Percentiles rank a stretch among this genome's conserved stretches.
phyloP scores from a whole-genome alignment of 176 grass and related monocot genomes.

The Calamus simplicifolius region DNA sequence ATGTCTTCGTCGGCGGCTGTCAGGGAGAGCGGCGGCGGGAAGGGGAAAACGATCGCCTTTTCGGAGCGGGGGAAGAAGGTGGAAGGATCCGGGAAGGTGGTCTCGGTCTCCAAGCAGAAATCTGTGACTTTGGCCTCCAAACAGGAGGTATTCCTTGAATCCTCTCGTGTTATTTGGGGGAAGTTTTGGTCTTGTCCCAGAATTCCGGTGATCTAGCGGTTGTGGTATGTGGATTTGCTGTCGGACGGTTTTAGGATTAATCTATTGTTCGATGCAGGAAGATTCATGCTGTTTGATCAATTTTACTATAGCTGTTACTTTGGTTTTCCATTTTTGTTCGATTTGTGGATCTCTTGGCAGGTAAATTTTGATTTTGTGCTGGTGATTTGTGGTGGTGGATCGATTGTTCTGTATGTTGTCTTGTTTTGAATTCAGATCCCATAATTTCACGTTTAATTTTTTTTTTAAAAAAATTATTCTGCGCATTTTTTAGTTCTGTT shows the following conservation, averaged over 20 bases:
- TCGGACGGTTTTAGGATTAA: too few species aligned
- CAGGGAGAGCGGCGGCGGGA: too few species aligned
- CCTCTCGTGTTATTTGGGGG: too few species aligned
- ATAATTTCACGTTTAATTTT: background rate
- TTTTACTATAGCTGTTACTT: too few species aligned
- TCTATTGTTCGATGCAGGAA: too few species aligned
- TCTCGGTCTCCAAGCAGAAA: slow-evolving; percentile 9
- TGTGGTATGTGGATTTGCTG: background rate
- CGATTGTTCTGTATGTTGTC: background rate
- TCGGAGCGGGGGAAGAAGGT: slow-evolving; percentile 19
- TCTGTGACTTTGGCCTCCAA: slow-evolving; percentile 5
- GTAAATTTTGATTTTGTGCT: too few species aligned
- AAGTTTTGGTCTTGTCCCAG: background rate
- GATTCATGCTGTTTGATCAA: too few species aligned
- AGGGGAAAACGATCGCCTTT: background rate
- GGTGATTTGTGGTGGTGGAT: background rate
- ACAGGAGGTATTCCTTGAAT: slow-evolving; percentile 14
- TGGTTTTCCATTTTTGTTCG: too few species aligned
- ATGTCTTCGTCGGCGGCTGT: too few species aligned
- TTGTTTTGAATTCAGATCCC: background rate
- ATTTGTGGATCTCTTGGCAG: too few species aligned
- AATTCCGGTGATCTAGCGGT: background rate
- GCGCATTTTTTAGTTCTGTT: slow-evolving; percentile 8
- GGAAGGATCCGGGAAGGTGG: slow-evolving; percentile 19
- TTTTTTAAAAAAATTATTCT: background rate